Evolutionary conservation across 352 stramenopile species (phyloP), one percentile per base, ranked within the genome.

Genomic region (Phytophthora palmivora): DNA sequence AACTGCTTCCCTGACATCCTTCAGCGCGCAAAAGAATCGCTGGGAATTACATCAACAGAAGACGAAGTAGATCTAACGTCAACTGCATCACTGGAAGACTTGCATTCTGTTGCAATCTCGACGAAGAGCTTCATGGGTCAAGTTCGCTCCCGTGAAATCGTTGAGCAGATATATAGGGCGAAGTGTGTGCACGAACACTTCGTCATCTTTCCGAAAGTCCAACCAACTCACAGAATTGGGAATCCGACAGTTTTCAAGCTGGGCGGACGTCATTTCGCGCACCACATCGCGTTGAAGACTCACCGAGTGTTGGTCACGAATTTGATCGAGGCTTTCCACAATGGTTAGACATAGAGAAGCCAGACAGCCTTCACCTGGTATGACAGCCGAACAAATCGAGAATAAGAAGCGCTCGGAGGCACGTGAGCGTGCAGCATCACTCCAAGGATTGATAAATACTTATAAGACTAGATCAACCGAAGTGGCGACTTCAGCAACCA

Each of bases 1-100:
- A 87, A 87, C 37, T 88, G 78, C 46, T 79, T 82, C 21, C 33
- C 64, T 9, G 82, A 91, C 28, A 72, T 91, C 38, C 72, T 84
- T 9, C 42, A 71, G 38, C 69, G 66, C 19, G 77, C 70, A 8
- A 66, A 66, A 36, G 63, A 60, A 30, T 84, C 74, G 4, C 46
- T 87, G 18, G 72, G 74, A 6, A 70, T 83, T 33, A 7, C 36
- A 26, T 21, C 65, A 18, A 24, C 11, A 24, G 36, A 60, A 14
- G 47, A 55, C 18, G 33, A 58, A 51, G 15, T 37, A 15, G 62
- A 58, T 15, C 43, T 72, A 33, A 56, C 46, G 12, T 65, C 62
- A 32, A 60, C 39, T 10, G 28, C 51, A 0, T 49, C 47, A 28
- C 33, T 51, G 4, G 41, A 71, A 50, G 70, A 76, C 58, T 43